A percentile compares a stretch with the other conserved stretches of the same genome.
phyloP scores from a whole-genome alignment of 2,329 filamentous ascomycete genomes.

The Venturia effusa region DNA sequence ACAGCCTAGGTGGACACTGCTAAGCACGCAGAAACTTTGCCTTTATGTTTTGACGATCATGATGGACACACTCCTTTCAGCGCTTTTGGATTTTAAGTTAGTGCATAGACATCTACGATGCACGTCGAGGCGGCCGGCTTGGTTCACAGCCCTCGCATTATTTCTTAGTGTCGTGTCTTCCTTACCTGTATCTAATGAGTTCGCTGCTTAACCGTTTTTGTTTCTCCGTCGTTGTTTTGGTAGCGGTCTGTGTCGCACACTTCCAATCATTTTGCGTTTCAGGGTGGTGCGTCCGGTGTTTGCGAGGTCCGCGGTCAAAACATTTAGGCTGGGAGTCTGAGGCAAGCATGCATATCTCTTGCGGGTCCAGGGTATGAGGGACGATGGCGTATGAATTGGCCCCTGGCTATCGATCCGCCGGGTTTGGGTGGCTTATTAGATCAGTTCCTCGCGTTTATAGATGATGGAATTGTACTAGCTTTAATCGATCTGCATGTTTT shows the following conservation, averaged over 20 bases:
- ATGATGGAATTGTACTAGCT: too few relatives aligned
- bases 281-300: background rate
- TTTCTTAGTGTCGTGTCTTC: background rate
- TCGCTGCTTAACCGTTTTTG: background rate
- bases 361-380: background rate
- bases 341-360: background rate
- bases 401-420: too few relatives aligned
- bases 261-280: slow-evolving; percentile 1
- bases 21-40: background rate
- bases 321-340: background rate
- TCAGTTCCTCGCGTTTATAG: too few relatives aligned
- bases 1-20: slow-evolving; percentile 15
- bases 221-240: background rate
- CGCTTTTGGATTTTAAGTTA: background rate
- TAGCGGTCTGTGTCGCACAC: background rate
- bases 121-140: background rate
- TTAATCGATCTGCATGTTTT: too few relatives aligned
- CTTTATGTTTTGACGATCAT: background rate
- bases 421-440: too few relatives aligned
- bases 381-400: background rate
- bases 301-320: background rate
- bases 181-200: background rate
- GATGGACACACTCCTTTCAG: background rate
- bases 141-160: background rate
- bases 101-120: background rate